Conservation (phyloP, 306 rosid genomes). For the Vigna trinervia region DNA sequence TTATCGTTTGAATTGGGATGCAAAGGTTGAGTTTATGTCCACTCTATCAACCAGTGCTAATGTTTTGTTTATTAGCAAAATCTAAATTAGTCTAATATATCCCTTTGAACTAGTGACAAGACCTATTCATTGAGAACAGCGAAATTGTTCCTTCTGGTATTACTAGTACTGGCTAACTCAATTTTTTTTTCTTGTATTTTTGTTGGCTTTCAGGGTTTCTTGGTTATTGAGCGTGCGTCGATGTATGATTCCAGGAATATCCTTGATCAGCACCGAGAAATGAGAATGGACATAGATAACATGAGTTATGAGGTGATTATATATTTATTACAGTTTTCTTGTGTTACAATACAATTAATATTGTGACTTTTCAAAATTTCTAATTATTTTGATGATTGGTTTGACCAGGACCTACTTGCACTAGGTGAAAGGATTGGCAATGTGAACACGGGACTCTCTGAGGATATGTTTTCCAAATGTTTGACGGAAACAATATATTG, state of each 20-base stretch:
- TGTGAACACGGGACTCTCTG: conserved; percentile 82
- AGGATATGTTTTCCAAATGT: conserved; percentile 68
- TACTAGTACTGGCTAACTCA: conserved; percentile 12
- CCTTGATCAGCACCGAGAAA: conserved; percentile 82
- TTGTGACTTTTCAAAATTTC: background rate
- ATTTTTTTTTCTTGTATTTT: background rate
- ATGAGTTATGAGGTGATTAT: conserved; percentile 82
- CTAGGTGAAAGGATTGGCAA: conserved; percentile 86
- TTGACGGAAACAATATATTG: conserved; percentile 78
- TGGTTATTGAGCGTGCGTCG: conserved; percentile 69
- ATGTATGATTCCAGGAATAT: conserved; percentile 68
- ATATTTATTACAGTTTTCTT: conserved; percentile 6
- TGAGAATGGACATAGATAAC: conserved; percentile 87
- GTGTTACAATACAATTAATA: conserved; percentile 9
- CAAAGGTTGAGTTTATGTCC: too few species aligned
- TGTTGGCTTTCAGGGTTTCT: conserved; percentile 65
- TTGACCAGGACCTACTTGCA: conserved; percentile 77
- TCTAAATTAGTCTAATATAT: background rate
- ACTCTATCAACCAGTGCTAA: background rate
- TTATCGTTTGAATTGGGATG: too few species aligned
- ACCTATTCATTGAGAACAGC: background rate
- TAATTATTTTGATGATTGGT: conserved; percentile 21
- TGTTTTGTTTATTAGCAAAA: conserved; percentile 31
- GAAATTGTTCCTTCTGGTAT: conserved; percentile 10
- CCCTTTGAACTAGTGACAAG: background rate